A percentile compares a stretch with the other conserved stretches of the same genome.
Evolutionary conservation across 1,284 basidiomycete species (phyloP).

Genomic region (Leccinum griseonigrum): DNA sequence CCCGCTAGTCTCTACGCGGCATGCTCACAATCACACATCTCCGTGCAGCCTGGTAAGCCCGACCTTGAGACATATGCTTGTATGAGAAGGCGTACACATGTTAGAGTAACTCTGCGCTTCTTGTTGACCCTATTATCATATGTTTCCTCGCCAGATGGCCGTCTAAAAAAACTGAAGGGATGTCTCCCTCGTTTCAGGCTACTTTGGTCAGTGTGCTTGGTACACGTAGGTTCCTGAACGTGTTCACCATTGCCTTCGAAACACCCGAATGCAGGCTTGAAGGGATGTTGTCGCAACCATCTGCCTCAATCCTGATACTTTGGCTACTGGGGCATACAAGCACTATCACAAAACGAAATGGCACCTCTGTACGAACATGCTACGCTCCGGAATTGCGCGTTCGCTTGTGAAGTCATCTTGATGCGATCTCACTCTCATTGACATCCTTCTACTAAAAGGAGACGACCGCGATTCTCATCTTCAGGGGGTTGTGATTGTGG

Average conservation of each 20-base stretch:
- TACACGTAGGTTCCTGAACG: neutral
- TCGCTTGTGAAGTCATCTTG: slow-evolving; percentile 1
- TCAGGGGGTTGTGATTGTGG: neutral
- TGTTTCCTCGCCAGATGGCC: neutral
- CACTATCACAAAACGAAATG: neutral
- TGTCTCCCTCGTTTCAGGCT: neutral
- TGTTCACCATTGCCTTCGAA: neutral
- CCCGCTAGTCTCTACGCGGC: neutral
- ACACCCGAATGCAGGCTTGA: neutral
- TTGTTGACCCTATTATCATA: slow-evolving; percentile 17
- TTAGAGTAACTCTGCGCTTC: slow-evolving; percentile 18
- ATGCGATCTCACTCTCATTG: slow-evolving; percentile 29
- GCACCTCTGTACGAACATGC: neutral
- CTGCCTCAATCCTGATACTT: neutral
- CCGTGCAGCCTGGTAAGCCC: slow-evolving; percentile 15
- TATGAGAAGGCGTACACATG: slow-evolving; percentile 14
- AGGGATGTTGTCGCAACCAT: neutral
- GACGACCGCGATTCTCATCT: neutral
- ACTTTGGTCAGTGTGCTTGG: neutral
- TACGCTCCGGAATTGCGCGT: neutral
- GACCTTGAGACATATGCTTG: slow-evolving; percentile 8
- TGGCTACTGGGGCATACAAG: neutral
- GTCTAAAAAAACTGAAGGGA: neutral
- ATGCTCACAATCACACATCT: neutral
- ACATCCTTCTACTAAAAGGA: neutral